Base-by-base conservation (phyloP, 768 basidiomycete genomes). In the Amylocystis lapponica region DNA sequence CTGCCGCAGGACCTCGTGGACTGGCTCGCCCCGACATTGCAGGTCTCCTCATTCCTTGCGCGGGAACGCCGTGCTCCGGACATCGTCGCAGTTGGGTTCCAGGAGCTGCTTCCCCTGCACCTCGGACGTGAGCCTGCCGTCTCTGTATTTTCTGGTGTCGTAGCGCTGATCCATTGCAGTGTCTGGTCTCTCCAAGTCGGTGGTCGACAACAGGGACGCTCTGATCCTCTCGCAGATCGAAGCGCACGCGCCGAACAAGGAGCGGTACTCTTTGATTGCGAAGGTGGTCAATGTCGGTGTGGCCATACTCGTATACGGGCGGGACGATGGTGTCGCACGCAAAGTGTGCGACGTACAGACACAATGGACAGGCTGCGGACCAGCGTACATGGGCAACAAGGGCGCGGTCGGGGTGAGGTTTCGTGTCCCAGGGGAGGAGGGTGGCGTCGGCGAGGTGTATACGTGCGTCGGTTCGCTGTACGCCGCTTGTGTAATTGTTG, bases 381-480 rank as follows among this genome's bases (percentile, higher is more conserved):
- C 78, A 26, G 74, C 61, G 13, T 81, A 76, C 52, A 87, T 96
- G 87, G 90, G 88, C 5, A 96, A 99, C 67, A 98, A 98, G 64
- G 92, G 91, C 21, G 94, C 90, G 1, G 92, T 96, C 3, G 93
- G 86, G 12, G 72, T 92, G 31, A 75, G 94, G 30, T 83, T 98
- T 62, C 78, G 84, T 37, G 71, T 93, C 17, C 63, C 71, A n/a
- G 70, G 67, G 8, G 61, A 66, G 23, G 77, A 78, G 23, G 75
- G 73, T 7, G 64, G 68, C 35, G 60, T 65, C 3, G 88, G 86
- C 45, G 91, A 95, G 60, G 76, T 75, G 8, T 89, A 80, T 67
- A 94, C 91, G 91, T 94, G 66, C 59, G 86, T 75, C 36, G 43
- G 17, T 41, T 41, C 14, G n/a, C 20, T 21, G 12, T 19, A 12